These are phyloP conservation scores for Entomortierella beljakovae DNA, from an alignment of 192 early-diverging fungal species.

Conservation along the genomic window DNA sequence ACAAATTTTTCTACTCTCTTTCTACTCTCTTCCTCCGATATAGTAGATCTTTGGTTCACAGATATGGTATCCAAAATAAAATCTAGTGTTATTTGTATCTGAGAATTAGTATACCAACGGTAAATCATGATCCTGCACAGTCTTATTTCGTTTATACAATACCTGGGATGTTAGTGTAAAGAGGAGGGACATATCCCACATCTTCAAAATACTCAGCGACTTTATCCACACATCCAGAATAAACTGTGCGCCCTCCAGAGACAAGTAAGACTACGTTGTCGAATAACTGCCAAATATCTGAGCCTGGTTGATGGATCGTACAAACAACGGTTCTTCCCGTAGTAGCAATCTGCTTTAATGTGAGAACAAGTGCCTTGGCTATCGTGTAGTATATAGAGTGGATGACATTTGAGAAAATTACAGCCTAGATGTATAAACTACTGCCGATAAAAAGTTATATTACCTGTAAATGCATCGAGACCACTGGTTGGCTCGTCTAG, in stretches of 20 bases:
- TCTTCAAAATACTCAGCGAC: constrained; percentile 52
- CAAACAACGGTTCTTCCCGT: constrained; percentile 73
- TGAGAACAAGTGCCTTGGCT: constrained; percentile 49
- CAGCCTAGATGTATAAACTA: neutral
- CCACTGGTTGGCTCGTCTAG: constrained; percentile 51
- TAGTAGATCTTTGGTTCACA: constrained; percentile 25
- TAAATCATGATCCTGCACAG: too few species aligned
- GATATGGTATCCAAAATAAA: constrained; percentile 51
- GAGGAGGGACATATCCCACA: constrained; percentile 38
- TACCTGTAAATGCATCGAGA: constrained; percentile 47
- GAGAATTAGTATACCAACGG: neutral
- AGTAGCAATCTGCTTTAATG: constrained; percentile 41
- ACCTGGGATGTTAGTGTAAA: constrained; percentile 45
- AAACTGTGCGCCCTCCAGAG: constrained; percentile 60
- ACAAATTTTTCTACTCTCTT: constrained; percentile 28
- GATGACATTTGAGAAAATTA: neutral
- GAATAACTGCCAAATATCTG: constrained; percentile 82
- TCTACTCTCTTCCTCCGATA: constrained; percentile 30
- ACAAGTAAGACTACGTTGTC: constrained; percentile 83
- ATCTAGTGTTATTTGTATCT: constrained; percentile 2
- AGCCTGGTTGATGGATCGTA: constrained; percentile 91
- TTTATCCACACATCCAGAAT: constrained; percentile 49
- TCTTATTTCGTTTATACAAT: too few species aligned
- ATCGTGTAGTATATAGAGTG: neutral
- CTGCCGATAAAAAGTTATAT: neutral